Evolutionary conservation across 1,284 basidiomycete species (phyloP), one percentile per base, ranked within the genome.

Genomic region (Ceratobasidium sp.): DNA sequence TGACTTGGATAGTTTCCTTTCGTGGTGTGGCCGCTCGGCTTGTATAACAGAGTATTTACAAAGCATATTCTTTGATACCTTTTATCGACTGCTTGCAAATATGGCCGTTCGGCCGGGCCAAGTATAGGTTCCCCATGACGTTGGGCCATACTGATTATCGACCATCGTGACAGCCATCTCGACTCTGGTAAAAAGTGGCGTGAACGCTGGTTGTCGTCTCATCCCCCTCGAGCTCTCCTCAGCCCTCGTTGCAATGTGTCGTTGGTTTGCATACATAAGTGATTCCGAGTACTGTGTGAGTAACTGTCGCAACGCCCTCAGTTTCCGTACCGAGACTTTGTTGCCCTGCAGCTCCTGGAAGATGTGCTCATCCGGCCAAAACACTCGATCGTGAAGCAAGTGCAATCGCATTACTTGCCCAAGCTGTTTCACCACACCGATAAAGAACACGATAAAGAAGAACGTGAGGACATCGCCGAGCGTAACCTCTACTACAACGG

Each of bases 221-320:
- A 11, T 24, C 22, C 46, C 51, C 51, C 51, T n/a, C n/a, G n/a
- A n/a, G 31, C 29, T 48, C 29, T 49, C 24, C 22, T 27, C 16
- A 66, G 9, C 11, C 34, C 19, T 2, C 53, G 51, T 39, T 29
- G 34, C 34, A 74, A 37, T 19, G 78, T 79, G 78, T 83, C 79
- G 82, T 59, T 84, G 82, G 83, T 83, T 83, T 74, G 80, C 82
- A 9, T 83, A 83, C 77, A 78, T 84, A 37, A 81, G 81, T 7
- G 77, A 81, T 58, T 77, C 79, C 1, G 82, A 83, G 77, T 80
- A 80, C 19, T 74, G 51, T 29, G 61, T 76, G n/a, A 69, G 66
- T 65, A 29, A 48, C 34, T 29, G n/a, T 41, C 22, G 37, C 14
- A 48, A 16, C 8, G 27, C 59, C 37, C 46, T 22, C 37, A 43